A percentile compares a stretch with the other conserved stretches of the same genome.
Conservation (phyloP, 1,139 yeast genomes). For the Geotrichum restrictum region DNA sequence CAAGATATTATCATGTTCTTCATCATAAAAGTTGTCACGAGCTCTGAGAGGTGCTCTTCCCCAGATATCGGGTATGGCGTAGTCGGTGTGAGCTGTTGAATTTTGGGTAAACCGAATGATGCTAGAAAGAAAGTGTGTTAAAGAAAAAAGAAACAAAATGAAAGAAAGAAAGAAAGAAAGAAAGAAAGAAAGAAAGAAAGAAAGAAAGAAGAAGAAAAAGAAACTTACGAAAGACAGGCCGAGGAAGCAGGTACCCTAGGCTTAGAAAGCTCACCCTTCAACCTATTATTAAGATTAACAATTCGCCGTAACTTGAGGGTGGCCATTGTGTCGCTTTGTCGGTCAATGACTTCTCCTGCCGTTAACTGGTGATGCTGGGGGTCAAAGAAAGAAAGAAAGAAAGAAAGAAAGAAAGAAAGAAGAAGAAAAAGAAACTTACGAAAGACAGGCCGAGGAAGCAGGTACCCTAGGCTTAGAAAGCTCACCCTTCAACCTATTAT, state of each 20-base stretch:
- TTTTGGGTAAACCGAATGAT: slow-evolving; percentile 1
- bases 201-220: neutral
- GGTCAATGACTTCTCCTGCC: slow-evolving; percentile 18
- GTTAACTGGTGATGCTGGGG: neutral
- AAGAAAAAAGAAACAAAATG: neutral
- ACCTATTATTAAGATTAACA: slow-evolving; percentile 54
- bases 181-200: neutral
- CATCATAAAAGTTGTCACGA: neutral
- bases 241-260: slow-evolving; percentile 67
- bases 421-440: slow-evolving; percentile 21
- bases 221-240: slow-evolving; percentile 44
- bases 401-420: neutral
- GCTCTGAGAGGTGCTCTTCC: slow-evolving; percentile 1
- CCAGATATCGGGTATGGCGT: slow-evolving; percentile 9
- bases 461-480: slow-evolving; percentile 58
- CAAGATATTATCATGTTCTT: neutral
- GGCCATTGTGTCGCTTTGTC: slow-evolving; percentile 29
- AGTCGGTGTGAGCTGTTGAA: neutral
- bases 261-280: slow-evolving; percentile 51
- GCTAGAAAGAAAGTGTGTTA: neutral
- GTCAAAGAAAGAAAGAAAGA: no score
- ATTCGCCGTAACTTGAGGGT: slow-evolving; percentile 58
- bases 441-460: slow-evolving; percentile 63
- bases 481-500: slow-evolving; percentile 52
- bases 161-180: neutral